Conservation (phyloP, 306 rosid genomes). For the Malus sieversii region DNA sequence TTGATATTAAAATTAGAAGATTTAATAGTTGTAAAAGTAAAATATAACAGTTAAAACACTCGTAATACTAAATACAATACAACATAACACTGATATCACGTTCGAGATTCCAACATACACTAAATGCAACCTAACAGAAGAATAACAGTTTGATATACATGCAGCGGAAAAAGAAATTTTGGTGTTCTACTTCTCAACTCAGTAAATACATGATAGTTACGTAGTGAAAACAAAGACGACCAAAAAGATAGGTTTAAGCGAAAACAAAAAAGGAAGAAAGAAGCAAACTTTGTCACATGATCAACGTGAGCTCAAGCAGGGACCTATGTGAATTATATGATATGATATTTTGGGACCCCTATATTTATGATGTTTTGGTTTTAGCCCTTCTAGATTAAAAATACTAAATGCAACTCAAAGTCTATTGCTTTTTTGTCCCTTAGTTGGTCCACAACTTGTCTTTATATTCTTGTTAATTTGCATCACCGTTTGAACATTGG, state of each 20-base stretch:
- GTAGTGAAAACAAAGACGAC: not conserved
- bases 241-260: not conserved
- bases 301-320: constrained; percentile 4
- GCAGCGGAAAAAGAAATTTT: not conserved
- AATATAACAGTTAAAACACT: too few species aligned
- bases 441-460: not conserved
- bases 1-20: too few species aligned
- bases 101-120: too few species aligned
- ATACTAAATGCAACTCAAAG: not conserved
- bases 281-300: constrained; percentile 14
- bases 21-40: too few species aligned
- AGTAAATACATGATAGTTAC: not conserved
- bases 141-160: too few species aligned
- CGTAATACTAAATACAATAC: too few species aligned
- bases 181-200: not conserved
- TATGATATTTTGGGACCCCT: not conserved
- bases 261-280: not conserved
- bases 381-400: not conserved
- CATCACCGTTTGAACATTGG: too few species aligned
- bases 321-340: not conserved
- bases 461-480: not conserved
- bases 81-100: too few species aligned
- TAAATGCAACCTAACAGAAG: too few species aligned
- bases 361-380: constrained; percentile 11
- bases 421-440: too few species aligned